Conservation (phyloP, 331 rosid genomes). For the Stylosanthes scabra region DNA sequence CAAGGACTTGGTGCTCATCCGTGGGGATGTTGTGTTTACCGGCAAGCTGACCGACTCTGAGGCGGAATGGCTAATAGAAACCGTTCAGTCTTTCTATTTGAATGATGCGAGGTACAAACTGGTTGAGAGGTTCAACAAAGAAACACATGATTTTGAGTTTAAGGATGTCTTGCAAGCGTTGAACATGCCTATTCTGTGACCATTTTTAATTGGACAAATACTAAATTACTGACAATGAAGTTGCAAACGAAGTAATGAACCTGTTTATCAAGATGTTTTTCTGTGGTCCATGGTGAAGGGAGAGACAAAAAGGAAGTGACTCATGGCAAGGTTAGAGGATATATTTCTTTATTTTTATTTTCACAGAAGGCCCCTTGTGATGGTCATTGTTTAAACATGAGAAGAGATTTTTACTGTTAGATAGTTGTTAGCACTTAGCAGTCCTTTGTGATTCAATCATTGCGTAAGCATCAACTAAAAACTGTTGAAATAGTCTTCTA, state of each 20-base stretch:
- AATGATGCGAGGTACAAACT: conserved; percentile 79
- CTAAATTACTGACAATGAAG: conserved; percentile 13
- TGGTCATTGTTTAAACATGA: too few relatives aligned
- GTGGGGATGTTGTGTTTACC: conserved; percentile 83
- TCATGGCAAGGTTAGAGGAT: conserved; percentile 1
- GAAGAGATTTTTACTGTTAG: too few relatives aligned
- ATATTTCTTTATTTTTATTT: conserved; percentile 1
- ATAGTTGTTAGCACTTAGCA: too few relatives aligned
- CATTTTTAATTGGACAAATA: conserved; percentile 11
- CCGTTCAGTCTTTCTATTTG: conserved; percentile 85
- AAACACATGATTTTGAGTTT: conserved; percentile 86
- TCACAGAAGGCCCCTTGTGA: too few relatives aligned
- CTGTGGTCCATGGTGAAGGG: conserved; percentile 3
- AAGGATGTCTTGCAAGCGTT: conserved; percentile 85
- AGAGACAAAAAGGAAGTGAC: background rate
- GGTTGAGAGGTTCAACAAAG: conserved; percentile 85
- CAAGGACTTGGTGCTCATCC: conserved; percentile 87
- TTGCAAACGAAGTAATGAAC: conserved; percentile 11
- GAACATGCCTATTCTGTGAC: conserved; percentile 74
- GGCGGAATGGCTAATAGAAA: conserved; percentile 87
- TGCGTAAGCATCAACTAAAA: too few relatives aligned
- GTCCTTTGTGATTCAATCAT: too few relatives aligned
- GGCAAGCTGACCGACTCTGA: conserved; percentile 81
- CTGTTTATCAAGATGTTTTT: background rate
- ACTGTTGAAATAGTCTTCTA: too few relatives aligned